Evolutionary conservation across 139 green algal species (phyloP).

Genomic region (Coelastrella sp.): DNA sequence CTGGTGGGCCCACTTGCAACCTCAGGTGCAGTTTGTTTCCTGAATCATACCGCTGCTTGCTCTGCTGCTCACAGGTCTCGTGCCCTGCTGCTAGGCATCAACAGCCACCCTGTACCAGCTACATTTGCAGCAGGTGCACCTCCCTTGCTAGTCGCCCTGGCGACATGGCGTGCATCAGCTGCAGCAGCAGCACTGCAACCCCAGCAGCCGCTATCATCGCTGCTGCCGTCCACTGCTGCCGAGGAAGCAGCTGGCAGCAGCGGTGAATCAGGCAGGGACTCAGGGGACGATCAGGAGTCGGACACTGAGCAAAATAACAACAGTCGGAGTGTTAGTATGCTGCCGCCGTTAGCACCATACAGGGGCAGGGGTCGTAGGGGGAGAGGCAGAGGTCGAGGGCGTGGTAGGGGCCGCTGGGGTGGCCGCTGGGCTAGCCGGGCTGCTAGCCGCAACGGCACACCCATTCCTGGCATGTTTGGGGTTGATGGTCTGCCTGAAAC

Average conservation of each 20-base stretch:
- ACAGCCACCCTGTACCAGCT: background rate
- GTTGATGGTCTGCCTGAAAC: background rate
- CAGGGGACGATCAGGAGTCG: background rate
- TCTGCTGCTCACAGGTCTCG: slow-evolving; percentile 10
- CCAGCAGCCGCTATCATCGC: background rate
- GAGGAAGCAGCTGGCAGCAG: background rate
- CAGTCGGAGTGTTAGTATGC: background rate
- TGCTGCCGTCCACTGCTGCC: background rate
- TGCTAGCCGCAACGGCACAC: background rate
- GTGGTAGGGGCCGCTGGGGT: background rate
- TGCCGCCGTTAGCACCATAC: background rate
- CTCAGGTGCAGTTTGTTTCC: background rate
- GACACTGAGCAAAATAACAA: background rate
- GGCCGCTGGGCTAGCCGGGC: slow-evolving; percentile 12
- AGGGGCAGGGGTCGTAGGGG: slow-evolving; percentile 7
- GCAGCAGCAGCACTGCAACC: slow-evolving; percentile 25
- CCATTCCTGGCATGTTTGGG: background rate
- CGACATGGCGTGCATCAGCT: slow-evolving; percentile 9
- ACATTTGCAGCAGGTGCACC: slow-evolving; percentile 35
- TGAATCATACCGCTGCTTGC: background rate
- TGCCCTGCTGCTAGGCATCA: slow-evolving; percentile 41
- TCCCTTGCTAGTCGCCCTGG: background rate
- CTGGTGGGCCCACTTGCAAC: too few relatives aligned
- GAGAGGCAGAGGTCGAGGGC: background rate
- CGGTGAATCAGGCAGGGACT: background rate